Evolutionary conservation across 768 basidiomycete species (phyloP), one percentile per base, ranked within the genome.

Genomic region (Boletus pseudopeckii): DNA sequence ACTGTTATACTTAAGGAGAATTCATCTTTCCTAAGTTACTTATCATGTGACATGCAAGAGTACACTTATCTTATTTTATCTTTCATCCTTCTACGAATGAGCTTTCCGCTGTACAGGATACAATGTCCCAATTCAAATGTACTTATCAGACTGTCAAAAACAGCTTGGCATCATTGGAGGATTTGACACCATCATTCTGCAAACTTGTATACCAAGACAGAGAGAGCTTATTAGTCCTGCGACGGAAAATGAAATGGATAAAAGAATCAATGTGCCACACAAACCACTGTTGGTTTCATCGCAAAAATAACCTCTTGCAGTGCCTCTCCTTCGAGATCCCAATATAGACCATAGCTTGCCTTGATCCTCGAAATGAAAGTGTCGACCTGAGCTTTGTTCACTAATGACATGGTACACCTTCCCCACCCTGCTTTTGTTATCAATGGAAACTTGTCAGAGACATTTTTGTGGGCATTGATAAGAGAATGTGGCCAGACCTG

Each of bases 351-450:
- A 65, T 92, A 94, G 5, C 70, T 72, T 18, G 71, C 71, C 63
- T 75, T 80, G n/a, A 94, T 72, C 58, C 76, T 75, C 55, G 72
- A 64, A 42, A 92, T 85, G 67, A 95, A 94, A 7, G 62, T 55
- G 0, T 79, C 76, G 3, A 89, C 88, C 41, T 80, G 62, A 18
- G 73, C 69, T 63, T 87, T 85, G 7, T 82, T 77, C 14, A 94
- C 85, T 20, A 94, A 78, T 7, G 88, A 91, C 20, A 94, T 86
- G 0, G 88, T 88, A 64, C 91, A 93, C 6, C 92, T 92, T 36
- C 93, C 93, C 92, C 92, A 96, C 5, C 91, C 92, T 0, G 92
- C 92, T 28, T 90, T 88, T 89, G 56, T 5, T 45, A 11, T 30
- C 2, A 9, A 54, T 6, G 17, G 32, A 43, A 43, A 8, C 20